A percentile compares a stretch with the other conserved stretches of the same genome.
Conservation (phyloP, 352 stramenopile species). For the Phytophthora agathidicida region DNA sequence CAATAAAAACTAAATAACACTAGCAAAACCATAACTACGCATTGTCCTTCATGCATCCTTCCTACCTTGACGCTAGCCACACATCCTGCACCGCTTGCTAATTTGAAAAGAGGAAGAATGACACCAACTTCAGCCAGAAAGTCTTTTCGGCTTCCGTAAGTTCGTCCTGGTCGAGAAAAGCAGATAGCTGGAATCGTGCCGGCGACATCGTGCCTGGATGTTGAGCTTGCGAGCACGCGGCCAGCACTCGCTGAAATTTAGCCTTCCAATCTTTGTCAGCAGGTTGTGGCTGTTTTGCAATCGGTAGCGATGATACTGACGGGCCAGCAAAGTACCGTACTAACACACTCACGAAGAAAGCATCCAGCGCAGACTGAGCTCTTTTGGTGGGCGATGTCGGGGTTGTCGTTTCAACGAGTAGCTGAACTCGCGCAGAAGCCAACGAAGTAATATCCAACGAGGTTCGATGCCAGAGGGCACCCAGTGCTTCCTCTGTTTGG, state of each 20-base stretch:
- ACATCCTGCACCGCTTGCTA: not conserved
- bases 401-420: constrained; percentile 21
- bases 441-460: constrained; percentile 39
- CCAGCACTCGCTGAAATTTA: constrained; percentile 38
- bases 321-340: constrained; percentile 43
- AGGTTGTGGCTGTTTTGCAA: not conserved
- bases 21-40: constrained; percentile 30
- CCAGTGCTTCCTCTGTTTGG: constrained; percentile 50
- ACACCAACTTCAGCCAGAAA: constrained; percentile 66
- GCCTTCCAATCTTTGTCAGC: constrained; percentile 41
- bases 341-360: constrained; percentile 34
- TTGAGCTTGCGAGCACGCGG: constrained; percentile 23
- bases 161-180: constrained; percentile 40
- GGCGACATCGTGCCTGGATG: not conserved
- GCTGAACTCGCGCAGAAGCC: constrained; percentile 40
- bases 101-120: constrained; percentile 64
- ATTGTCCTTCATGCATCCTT: constrained; percentile 11
- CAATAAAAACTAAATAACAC: constrained; percentile 46
- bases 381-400: not conserved
- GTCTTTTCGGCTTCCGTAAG: constrained; percentile 44
- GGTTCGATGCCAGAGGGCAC: constrained; percentile 42
- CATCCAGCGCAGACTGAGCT: constrained; percentile 9
- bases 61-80: not conserved
- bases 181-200: constrained; percentile 34
- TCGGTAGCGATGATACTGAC: constrained; percentile 15